Conservation (phyloP, 2,329 filamentous ascomycete genomes). For the Beauveria brongniartii region DNA sequence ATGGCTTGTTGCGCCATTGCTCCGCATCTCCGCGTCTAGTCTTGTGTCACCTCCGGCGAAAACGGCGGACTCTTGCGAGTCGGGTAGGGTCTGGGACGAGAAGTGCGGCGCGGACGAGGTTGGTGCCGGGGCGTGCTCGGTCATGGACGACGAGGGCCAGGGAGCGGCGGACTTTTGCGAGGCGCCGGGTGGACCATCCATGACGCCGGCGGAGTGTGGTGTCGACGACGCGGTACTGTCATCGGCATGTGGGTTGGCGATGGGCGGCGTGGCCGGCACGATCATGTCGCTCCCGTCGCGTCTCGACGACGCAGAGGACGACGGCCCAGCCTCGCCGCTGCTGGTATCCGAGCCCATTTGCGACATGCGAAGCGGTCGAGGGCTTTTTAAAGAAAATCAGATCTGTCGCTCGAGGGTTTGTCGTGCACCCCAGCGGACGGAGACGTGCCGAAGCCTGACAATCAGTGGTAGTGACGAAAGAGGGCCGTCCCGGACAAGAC, state of each 20-base stretch:
- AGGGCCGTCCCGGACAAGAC: conserved; percentile 5
- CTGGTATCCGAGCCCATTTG: conserved; percentile 5
- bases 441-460: background rate
- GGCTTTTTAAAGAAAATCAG: no score
- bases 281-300: conserved; percentile 12
- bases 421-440: background rate
- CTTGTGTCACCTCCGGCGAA: background rate
- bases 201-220: background rate
- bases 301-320: conserved; percentile 11
- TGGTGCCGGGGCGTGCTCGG: background rate
- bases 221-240: background rate
- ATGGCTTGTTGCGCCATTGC: background rate
- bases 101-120: background rate
- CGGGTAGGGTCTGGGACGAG: conserved; percentile 8
- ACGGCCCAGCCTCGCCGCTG: conserved; percentile 7
- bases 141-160: background rate
- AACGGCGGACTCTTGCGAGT: conserved; percentile 9
- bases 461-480: background rate
- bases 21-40: conserved; percentile 3
- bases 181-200: background rate
- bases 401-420: background rate
- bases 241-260: conserved; percentile 2
- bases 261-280: conserved; percentile 11
- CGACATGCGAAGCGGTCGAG: conserved; percentile 10
- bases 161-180: background rate